phyloP scores from a whole-genome alignment of 2,329 filamentous ascomycete species.

The Fusarium xyrophilum region DNA sequence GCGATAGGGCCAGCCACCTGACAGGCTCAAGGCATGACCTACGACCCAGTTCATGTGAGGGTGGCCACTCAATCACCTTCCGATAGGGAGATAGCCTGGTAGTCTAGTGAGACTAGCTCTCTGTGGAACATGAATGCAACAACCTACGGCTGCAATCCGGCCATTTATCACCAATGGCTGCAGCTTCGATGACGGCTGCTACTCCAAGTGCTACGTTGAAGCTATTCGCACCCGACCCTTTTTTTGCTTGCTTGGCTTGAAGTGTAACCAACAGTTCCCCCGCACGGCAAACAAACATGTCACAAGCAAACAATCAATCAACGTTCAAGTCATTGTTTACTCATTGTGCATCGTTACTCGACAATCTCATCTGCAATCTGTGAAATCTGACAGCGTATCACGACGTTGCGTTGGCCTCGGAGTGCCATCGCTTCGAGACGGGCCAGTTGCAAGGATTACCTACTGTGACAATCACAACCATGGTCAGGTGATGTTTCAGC shows the following conservation, averaged over 20 bases:
- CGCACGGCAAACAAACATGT: constrained; percentile 9
- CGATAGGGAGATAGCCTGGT: constrained; percentile 14
- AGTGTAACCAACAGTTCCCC: constrained; percentile 20
- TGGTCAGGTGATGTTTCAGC: not conserved
- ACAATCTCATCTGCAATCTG: not conserved
- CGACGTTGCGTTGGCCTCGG: constrained; percentile 14
- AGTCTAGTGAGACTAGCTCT: not conserved
- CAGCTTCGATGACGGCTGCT: constrained; percentile 12
- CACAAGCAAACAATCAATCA: not conserved
- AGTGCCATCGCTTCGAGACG: not conserved
- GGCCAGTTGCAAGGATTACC: not conserved
- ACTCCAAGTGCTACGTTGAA: constrained; percentile 21
- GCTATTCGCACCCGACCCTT: constrained; percentile 12
- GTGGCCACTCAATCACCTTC: constrained; percentile 9
- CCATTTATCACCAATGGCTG: constrained; percentile 25
- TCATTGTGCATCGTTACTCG: constrained; percentile 7
- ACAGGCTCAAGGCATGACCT: not conserved
- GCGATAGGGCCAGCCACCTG: constrained; percentile 13
- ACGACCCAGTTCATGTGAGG: not conserved
- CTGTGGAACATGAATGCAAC: constrained; percentile 29
- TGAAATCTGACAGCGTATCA: constrained; percentile 10
- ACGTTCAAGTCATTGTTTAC: not conserved
- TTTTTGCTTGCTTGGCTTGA: not conserved
- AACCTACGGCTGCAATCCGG: constrained; percentile 26
- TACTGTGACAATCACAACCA: not conserved